Conservation (phyloP, 345 rosid species). For the Linum usitatissimum region DNA sequence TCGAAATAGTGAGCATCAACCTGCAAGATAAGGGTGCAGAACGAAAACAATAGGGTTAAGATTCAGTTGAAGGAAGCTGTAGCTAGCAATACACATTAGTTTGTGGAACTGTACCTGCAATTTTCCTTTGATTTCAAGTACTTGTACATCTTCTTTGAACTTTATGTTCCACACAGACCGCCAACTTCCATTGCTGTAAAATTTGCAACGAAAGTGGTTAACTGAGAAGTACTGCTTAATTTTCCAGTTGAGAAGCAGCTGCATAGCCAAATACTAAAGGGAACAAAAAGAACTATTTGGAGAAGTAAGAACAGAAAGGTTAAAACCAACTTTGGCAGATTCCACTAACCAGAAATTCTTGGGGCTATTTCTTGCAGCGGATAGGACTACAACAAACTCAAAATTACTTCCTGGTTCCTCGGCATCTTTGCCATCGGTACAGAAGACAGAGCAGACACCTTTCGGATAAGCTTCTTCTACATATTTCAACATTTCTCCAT, state of each 20-base stretch:
- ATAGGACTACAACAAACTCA: conserved; percentile 79
- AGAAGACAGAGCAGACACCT: conserved; percentile 73
- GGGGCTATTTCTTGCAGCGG: conserved; percentile 78
- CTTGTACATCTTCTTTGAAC: conserved; percentile 67
- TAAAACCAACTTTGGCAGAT: conserved; percentile 3
- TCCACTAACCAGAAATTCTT: conserved; percentile 81
- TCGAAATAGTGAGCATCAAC: conserved; percentile 97
- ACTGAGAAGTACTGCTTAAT: not conserved
- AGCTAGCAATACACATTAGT: not conserved
- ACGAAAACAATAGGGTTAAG: conserved; percentile 1
- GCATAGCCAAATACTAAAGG: not conserved
- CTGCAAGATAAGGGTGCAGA: conserved; percentile 27
- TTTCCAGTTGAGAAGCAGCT: not conserved
- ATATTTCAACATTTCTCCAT: conserved; percentile 73
- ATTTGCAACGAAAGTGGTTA: not conserved
- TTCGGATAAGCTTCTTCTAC: conserved; percentile 86
- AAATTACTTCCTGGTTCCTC: conserved; percentile 83
- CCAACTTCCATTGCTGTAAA: conserved; percentile 82
- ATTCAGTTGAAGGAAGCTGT: not conserved
- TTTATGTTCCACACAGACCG: conserved; percentile 80
- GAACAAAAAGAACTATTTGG: not conserved
- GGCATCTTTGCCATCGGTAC: conserved; percentile 62
- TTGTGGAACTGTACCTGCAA: conserved; percentile 44
- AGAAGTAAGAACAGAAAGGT: not conserved
- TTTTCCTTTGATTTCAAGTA: conserved; percentile 64